phyloP scores from a whole-genome alignment of 768 basidiomycete genomes.

The Antrodiella citrinella region DNA sequence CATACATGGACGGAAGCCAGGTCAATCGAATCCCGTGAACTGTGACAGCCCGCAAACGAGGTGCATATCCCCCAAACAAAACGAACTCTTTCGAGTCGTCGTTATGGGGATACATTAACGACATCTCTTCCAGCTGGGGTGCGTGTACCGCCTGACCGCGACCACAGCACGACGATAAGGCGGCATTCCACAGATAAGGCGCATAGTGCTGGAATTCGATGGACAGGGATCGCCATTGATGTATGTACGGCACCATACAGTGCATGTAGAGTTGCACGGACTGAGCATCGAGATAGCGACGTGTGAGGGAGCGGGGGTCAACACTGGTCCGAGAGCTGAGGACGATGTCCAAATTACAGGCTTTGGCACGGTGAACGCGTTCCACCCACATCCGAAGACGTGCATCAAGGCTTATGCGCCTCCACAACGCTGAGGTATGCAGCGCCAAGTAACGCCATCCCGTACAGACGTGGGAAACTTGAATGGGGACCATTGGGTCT shows the following conservation, averaged over 20 bases:
- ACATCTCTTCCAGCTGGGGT: conserved; percentile 42
- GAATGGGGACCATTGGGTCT: conserved; percentile 48
- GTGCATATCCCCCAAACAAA: conserved; percentile 56
- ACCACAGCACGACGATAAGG: conserved; percentile 47
- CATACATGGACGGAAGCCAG: conserved; percentile 57
- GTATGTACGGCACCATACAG: conserved; percentile 38
- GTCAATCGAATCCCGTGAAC: conserved; percentile 57
- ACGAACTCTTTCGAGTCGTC: conserved; percentile 62
- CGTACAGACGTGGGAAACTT: conserved; percentile 62
- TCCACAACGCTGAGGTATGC: conserved; percentile 57
- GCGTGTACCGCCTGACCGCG: conserved; percentile 28
- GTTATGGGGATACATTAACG: conserved; percentile 52
- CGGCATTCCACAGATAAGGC: conserved; percentile 63
- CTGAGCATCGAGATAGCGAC: conserved; percentile 33
- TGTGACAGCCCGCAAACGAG: conserved; percentile 44
- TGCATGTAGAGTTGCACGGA: conserved; percentile 57
- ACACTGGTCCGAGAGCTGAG: conserved; percentile 23
- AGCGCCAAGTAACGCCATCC: conserved; percentile 56
- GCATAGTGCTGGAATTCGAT: conserved; percentile 46
- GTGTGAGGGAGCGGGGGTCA: conserved; percentile 14
- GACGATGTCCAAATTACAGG: conserved; percentile 54
- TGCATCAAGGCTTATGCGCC: conserved; percentile 43
- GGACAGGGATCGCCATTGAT: conserved; percentile 54
- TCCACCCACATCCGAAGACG: conserved; percentile 54
- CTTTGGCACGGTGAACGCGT: conserved; percentile 49